Base-by-base conservation (phyloP, 371 early-diverging fungal genomes). In the Mortierella sp. region DNA sequence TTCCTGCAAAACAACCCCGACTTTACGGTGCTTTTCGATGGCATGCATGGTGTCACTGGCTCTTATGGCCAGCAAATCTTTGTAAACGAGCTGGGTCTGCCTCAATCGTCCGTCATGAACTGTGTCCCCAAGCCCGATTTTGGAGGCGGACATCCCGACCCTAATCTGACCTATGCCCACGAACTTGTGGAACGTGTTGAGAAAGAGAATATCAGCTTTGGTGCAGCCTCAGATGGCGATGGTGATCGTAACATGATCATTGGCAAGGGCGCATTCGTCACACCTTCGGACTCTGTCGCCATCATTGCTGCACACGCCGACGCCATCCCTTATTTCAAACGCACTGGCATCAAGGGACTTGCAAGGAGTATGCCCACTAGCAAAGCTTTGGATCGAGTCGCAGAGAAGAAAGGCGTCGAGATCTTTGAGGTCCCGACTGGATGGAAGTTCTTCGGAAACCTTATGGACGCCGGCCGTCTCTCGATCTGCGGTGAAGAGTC, bases 191-290 rank as follows among this genome's bases (percentile, higher is more conserved):
- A 93, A 66, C 89, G 93, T 14, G 98, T 97, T 16, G 86, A 88
- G 60, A 84, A 83, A 78, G 92, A 94, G 67, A 80, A 82, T 45
- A 87, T 95, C 58, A 85, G 86, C 59, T 95, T 98, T 78, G 98
- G 97, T 54, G 98, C 97, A 28, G 98, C 98, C 2, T 95, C 94
- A 1, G 98, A 95, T 81, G 94, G 93, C 69, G 95, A 94, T 81
- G 94, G 95, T 71, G 94, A 93, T 70, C 94, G 98, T 76, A 97
- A 98, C 86, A 97, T 98, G 98, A 94, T 98, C 48, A 93, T 97
- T 71, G 92, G 94, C 71, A 91, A 92, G 63, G 86, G 89, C 55
- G 90, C 94, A 50, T 98, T 98, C 80, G 98, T 98, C 27, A 98
- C 93, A 38, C 98, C 98, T 2, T 95, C 94, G 18, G 98, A 98